Evolutionary conservation across 495 filamentous ascomycete genomes (phyloP).

Genomic region (Neurospora sp.): DNA sequence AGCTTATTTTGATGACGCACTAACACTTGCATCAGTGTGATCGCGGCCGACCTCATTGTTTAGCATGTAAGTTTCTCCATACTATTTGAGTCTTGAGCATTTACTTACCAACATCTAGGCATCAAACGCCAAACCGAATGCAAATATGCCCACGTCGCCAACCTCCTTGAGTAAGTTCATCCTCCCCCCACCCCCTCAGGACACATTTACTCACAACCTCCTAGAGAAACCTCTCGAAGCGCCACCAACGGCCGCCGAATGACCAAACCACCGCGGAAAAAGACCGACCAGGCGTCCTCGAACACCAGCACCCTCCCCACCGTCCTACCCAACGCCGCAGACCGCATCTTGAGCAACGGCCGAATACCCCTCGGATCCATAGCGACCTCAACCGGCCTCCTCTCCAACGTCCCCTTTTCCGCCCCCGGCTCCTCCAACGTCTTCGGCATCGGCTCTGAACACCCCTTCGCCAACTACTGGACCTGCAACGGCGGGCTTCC

Average conservation of each 20-base stretch:
- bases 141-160: constrained; percentile 56
- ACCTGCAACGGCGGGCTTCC: constrained; percentile 59
- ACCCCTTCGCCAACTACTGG: constrained; percentile 70
- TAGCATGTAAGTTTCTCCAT: constrained; percentile 44
- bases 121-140: constrained; percentile 61
- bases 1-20: constrained; percentile 1
- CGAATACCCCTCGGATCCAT: constrained; percentile 30
- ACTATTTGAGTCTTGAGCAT: not conserved
- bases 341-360: constrained; percentile 30
- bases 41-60: constrained; percentile 49
- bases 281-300: constrained; percentile 5
- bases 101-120: constrained; percentile 22
- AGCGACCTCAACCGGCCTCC: constrained; percentile 44
- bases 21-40: constrained; percentile 36
- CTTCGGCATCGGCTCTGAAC: constrained; percentile 56
- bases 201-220: constrained; percentile 1
- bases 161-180: constrained; percentile 58
- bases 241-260: constrained; percentile 44
- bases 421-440: constrained; percentile 52
- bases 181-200: too few species aligned
- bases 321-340: constrained; percentile 35
- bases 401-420: constrained; percentile 59
- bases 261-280: constrained; percentile 47
- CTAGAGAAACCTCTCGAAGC: constrained; percentile 40
- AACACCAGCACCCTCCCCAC: constrained; percentile 10